These are phyloP conservation scores for Ceratocystis colombiana DNA, from an alignment of 2,329 filamentous ascomycete genomes.

Conservation along the genomic window DNA sequence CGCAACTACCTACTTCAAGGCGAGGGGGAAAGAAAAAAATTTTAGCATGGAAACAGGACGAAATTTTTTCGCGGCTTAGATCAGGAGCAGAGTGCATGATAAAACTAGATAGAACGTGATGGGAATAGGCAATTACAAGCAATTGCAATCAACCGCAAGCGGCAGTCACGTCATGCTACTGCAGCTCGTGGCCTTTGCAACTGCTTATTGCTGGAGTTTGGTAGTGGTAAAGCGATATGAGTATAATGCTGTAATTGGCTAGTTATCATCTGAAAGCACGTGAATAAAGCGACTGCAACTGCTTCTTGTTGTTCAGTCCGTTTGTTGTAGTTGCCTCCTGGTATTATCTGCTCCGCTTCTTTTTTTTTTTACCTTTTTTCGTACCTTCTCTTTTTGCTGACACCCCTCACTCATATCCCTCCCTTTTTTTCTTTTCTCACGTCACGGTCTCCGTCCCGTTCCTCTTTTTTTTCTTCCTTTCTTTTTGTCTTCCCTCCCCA, in stretches of 20 bases:
- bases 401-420: neutral
- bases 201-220: neutral
- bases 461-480: constrained; percentile 15
- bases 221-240: neutral
- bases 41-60: neutral
- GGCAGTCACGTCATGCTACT: neutral
- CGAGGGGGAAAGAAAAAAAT: neutral
- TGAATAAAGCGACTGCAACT: neutral
- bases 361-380: neutral
- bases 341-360: constrained; percentile 10
- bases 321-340: constrained; percentile 16
- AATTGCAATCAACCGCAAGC: neutral
- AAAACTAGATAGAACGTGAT: neutral
- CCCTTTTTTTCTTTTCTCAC: constrained; percentile 14
- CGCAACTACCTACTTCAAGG: neutral
- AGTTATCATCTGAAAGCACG: neutral
- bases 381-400: constrained; percentile 1
- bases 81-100: neutral
- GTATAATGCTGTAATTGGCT: neutral
- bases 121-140: neutral
- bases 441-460: neutral
- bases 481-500: constrained; percentile 26
- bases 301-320: neutral
- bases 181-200: neutral
- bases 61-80: neutral